Evolutionary conservation across 345 rosid species (phyloP), one percentile per base, ranked within the genome.

Genomic region (Bruguiera gymnorhiza): DNA sequence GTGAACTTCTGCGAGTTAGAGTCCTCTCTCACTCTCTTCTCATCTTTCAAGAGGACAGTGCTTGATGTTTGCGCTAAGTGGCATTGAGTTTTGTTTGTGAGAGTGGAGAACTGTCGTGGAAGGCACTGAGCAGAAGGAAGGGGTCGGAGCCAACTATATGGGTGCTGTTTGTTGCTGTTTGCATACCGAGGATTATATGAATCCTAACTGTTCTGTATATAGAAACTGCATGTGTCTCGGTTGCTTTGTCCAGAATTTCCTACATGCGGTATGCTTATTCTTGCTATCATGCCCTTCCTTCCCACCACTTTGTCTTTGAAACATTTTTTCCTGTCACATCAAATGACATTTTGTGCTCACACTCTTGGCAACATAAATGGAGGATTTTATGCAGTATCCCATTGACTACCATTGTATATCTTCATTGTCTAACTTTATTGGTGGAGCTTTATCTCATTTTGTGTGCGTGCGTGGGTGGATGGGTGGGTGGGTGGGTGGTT

Each of bases 81-180:
- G 6, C 23, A 55, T 58, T 62, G 64, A 63, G 29, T 54, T 62
- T 73, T 72, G 71, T 62, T 54, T 48, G 60, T 71, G 76, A 63
- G 69, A 74, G 70, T 52, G 68, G 65, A 68, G 66, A 68, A 73
- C 55, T 27, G 27, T 23, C 29, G 32, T 62, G 53, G 65, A 65
- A 63, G 48, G 71, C 60, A 63, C 63, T 66, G n/a, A 23, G 18
- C 63, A 43, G 34, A 75, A 63, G 73, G 70, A 76, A 65, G 75
- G 68, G 69, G 67, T 77, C 73, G 70, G 71, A 82, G 72, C 65
- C 67, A 69, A 75, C 74, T 64, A 79, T n/a, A 95, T 95, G 97
- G 99, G 99, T 67, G 67, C 96, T 69, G 91, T 87, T 75, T 85
- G 97, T 65, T 88, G 93, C 85, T 95, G 99, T 82, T 75, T 92